These are phyloP conservation scores for Didymella exigua DNA, from an alignment of 2,329 filamentous ascomycete genomes.

Conservation along the genomic window DNA sequence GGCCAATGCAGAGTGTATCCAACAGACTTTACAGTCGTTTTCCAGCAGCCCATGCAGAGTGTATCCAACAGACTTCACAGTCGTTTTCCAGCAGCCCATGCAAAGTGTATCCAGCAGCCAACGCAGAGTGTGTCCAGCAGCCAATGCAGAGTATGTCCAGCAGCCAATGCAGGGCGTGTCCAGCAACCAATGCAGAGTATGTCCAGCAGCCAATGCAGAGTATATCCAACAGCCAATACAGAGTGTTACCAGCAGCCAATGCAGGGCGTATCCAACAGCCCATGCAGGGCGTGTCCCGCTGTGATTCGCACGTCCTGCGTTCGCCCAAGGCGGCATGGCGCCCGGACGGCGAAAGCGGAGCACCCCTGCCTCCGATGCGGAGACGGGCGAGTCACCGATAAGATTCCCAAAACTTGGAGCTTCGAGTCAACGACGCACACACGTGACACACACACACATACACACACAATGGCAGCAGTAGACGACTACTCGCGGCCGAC, in stretches of 20 bases:
- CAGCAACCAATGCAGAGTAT: no score
- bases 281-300: not conserved
- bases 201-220: no score
- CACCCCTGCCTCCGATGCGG: constrained; percentile 8
- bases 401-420: not conserved
- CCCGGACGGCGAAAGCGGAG: not conserved
- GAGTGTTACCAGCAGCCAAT: no score
- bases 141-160: no score
- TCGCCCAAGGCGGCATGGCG: not conserved
- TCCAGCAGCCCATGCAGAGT: no score
- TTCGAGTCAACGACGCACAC: not conserved
- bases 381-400: constrained; percentile 3
- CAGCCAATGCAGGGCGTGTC: no score
- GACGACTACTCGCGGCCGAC: constrained; percentile 46
- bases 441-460: not conserved
- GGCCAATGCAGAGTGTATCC: no score
- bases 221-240: not conserved
- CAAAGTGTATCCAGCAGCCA: no score
- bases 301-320: not conserved
- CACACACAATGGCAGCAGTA: constrained; percentile 18
- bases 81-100: no score
- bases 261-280: not conserved
- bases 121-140: no score
- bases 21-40: no score
- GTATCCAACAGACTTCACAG: no score